phyloP scores from a whole-genome alignment of 371 early-diverging fungal genomes.

The Choanephora cucurbitarum region DNA sequence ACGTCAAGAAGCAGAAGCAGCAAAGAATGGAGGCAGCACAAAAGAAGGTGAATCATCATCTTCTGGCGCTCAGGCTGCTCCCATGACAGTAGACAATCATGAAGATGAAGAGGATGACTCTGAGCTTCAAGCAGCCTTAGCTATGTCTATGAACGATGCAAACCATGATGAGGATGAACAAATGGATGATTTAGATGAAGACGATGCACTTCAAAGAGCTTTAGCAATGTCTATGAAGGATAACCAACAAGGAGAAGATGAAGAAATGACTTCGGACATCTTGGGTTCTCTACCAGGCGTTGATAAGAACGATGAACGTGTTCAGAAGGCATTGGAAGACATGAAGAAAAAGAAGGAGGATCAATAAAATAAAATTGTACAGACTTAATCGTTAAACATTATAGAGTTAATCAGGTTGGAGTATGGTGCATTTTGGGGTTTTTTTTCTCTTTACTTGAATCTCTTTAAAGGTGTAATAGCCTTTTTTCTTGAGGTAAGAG shows the following conservation, averaged over 20 bases:
- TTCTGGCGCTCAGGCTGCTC: constrained; percentile 11
- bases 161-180: constrained; percentile 55
- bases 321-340: constrained; percentile 70
- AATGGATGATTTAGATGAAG: constrained; percentile 83
- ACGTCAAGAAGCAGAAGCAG: constrained; percentile 77
- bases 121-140: constrained; percentile 62
- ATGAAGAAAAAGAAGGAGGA: constrained; percentile 55
- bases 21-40: constrained; percentile 45
- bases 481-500: no score
- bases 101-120: constrained; percentile 45
- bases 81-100: constrained; percentile 52
- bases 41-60: constrained; percentile 42
- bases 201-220: constrained; percentile 87
- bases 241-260: constrained; percentile 39
- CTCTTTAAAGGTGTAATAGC: no score
- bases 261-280: constrained; percentile 66
- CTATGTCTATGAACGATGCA: constrained; percentile 65
- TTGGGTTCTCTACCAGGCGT: constrained; percentile 85
- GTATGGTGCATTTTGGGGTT: no score
- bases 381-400: background rate
- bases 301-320: constrained; percentile 85
- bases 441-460: no score
- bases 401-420: background rate
- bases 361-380: constrained; percentile 19
- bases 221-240: constrained; percentile 85